Conservation (phyloP, 2,329 filamentous ascomycete species). For the Aphanoascus verrucosus region DNA sequence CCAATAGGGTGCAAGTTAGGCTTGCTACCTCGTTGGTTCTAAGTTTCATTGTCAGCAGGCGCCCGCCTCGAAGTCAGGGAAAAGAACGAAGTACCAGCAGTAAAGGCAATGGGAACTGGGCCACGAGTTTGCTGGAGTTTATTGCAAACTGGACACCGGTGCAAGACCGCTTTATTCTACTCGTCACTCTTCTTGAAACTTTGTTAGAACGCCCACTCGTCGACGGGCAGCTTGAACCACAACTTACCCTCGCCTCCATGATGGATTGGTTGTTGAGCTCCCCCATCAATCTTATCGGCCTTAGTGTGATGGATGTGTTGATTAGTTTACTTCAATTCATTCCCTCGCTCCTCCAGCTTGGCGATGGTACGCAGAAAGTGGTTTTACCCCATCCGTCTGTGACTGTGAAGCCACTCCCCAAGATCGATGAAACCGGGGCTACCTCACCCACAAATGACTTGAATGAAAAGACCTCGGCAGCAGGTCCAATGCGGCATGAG, state of each 20-base stretch:
- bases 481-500: slow-evolving; percentile 42
- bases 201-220: slow-evolving; percentile 57
- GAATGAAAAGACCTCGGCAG: slow-evolving; percentile 17
- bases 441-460: neutral
- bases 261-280: slow-evolving; percentile 75
- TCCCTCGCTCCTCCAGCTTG: slow-evolving; percentile 61
- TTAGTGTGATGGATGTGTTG: slow-evolving; percentile 92
- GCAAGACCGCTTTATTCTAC: slow-evolving; percentile 83
- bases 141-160: slow-evolving; percentile 82
- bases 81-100: slow-evolving; percentile 32
- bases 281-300: slow-evolving; percentile 82
- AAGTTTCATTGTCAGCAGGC: slow-evolving; percentile 54
- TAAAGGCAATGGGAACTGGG: slow-evolving; percentile 56
- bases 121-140: slow-evolving; percentile 67
- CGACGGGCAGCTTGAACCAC: slow-evolving; percentile 61
- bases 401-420: slow-evolving; percentile 5
- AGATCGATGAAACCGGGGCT: slow-evolving; percentile 1
- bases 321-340: slow-evolving; percentile 76
- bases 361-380: slow-evolving; percentile 19
- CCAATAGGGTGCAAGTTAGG: slow-evolving; percentile 72
- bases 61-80: slow-evolving; percentile 45
- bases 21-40: slow-evolving; percentile 63
- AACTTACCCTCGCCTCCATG: slow-evolving; percentile 65
- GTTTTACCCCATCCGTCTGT: neutral
- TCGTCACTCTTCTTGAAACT: slow-evolving; percentile 69